Conservation (phyloP, 2,329 filamentous ascomycete species). For the Paraphoma chrysanthemicola region DNA sequence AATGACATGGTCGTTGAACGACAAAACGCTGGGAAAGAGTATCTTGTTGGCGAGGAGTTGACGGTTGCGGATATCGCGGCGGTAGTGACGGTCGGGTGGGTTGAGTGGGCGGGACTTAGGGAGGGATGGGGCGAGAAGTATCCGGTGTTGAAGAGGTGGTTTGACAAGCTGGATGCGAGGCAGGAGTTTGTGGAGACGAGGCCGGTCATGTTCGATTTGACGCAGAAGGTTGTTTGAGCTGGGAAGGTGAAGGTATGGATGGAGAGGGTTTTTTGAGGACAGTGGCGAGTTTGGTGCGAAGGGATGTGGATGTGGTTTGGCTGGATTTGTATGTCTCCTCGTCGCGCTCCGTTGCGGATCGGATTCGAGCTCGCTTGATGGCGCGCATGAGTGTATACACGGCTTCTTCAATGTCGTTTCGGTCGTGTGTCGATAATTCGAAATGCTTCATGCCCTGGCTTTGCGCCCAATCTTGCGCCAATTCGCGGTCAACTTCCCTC, state of each 20-base stretch:
- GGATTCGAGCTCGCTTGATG: conserved; percentile 10
- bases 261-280: too few relatives aligned
- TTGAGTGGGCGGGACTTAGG: conserved; percentile 14
- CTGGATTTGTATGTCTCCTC: not conserved
- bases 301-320: too few relatives aligned
- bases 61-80: conserved; percentile 24
- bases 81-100: conserved; percentile 13
- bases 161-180: conserved; percentile 13
- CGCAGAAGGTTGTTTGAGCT: conserved; percentile 16
- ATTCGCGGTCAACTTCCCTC: conserved; percentile 20
- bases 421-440: conserved; percentile 22
- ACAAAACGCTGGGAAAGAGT: conserved; percentile 11
- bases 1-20: conserved; percentile 9
- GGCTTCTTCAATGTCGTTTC: conserved; percentile 14
- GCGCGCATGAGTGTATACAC: conserved; percentile 23
- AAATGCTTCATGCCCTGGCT: conserved; percentile 28
- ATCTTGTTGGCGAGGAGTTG: conserved; percentile 16
- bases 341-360: conserved; percentile 12
- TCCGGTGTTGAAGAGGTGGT: conserved; percentile 13
- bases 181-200: conserved; percentile 23
- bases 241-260: not conserved
- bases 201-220: conserved; percentile 24
- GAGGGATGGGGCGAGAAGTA: conserved; percentile 16
- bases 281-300: too few relatives aligned
- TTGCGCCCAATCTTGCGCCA: conserved; percentile 31